Base-by-base conservation (phyloP, 1,284 basidiomycete species). In the Austroboletus novae-zelandiae region DNA sequence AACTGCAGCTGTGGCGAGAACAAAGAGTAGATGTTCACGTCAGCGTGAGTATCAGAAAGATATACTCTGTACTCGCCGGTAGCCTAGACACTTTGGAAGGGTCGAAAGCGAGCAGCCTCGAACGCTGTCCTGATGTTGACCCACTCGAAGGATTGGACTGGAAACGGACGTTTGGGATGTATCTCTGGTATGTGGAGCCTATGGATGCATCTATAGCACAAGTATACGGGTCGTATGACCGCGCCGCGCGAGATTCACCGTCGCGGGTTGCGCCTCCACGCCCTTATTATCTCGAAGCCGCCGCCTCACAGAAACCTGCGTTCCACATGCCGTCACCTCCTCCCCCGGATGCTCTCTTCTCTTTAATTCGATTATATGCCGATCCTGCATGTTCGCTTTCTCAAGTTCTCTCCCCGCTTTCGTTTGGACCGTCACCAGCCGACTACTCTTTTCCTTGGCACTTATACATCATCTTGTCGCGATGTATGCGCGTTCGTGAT, bases 391-490 rank as follows among this genome's bases (percentile, higher is more conserved):
- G 81, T 50, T 84, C 85, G 6, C 73, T 88, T 14, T 86, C 83
- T 3, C 74, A 77, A 31, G 69, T 80, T 9, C 76, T 78, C 58
- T 80, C 73, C 54, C 88, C 94, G 0, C 74, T 85, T 30, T 89
- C 89, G 34, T 93, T 91, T 61, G 82, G 86, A 1, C 71, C 88
- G 0, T 89, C 84, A 11, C 87, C 89, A 0, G 69, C 84, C 18
- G 94, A 97, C 68, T 87, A 85, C 64, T 83, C 91, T 11, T 73
- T 98, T 48, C 80, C 91, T 9, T 99, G 96, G 96, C 94, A 98
- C 70, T 67, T 98, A 29, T 98, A 96, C 67, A 82, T 94, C 52
- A 74, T 98, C 31, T 75, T 99, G 25, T 89, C 93, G 5, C 81
- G 87, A 23, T 89, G 89, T 47, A 80, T 98, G 67, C 77, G 85